Base-by-base conservation (phyloP, 257 asterid species). In the Capsicum chinense region DNA sequence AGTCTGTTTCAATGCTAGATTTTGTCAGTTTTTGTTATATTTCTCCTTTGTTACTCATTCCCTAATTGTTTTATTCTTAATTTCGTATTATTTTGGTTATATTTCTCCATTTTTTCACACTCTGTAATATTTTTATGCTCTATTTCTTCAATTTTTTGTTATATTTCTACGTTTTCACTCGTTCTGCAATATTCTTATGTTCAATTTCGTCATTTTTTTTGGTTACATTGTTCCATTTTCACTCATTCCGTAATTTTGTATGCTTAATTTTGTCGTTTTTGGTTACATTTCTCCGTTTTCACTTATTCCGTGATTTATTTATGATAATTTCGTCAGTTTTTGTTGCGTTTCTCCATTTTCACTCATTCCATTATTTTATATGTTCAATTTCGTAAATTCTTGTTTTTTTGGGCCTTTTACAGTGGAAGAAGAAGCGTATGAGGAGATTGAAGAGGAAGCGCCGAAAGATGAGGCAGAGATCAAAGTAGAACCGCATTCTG, bases 401-500 rank as follows among this genome's bases (percentile, higher is more conserved):
- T 26, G 33, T 26, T 26, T 26, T 26, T 57, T 7, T 39, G 3
- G 5, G 48, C 64, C 44, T 21, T 11, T 2, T 15, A 6, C 90
- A 90, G 93, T 90, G 93, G 93, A 90, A 90, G 91, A 90, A 90
- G 92, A 90, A 89, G 87, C 87, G 93, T 9, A 90, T 90, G 93
- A 90, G 92, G 89, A 90, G 93, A 70, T 86, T 89, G 93, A 90
- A 90, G 93, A 90, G 93, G 76, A 90, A 90, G 90, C 92, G 93
- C 64, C 85, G 93, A 90, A 90, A 90, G 93, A 90, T 90, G 93
- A 90, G 93, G 37, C 93, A 90, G 79, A 57, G 93, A 89, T 90
- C 93, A 11, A 90, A 90, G 90, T 90, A 89, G 89, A 84, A 21
- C 37, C 6, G 37, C 37, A 26, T 52, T 26, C 39, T 0, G 42